Percentiles rank a stretch among this genome's conserved stretches.
phyloP scores from a whole-genome alignment of 345 rosid species.

The Euphorbia peplus region DNA sequence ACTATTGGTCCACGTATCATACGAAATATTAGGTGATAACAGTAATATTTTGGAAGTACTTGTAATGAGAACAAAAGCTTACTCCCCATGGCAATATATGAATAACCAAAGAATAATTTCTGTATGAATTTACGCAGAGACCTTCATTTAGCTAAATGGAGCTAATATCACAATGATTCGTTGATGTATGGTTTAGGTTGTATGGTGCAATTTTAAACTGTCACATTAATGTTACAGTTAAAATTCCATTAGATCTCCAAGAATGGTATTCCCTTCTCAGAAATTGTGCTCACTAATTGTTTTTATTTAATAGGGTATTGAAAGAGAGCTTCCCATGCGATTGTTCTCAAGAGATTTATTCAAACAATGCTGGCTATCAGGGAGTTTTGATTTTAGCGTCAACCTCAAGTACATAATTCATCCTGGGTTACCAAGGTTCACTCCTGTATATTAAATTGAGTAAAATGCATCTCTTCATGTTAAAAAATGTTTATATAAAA shows the following conservation, averaged over 20 bases:
- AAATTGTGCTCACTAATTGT: slow-evolving; percentile 22
- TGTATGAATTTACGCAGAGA: background rate
- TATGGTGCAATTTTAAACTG: background rate
- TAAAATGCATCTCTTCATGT: too few relatives aligned
- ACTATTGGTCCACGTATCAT: too few relatives aligned
- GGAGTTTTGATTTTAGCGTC: slow-evolving; percentile 84
- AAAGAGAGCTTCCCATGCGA: slow-evolving; percentile 43
- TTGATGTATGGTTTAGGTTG: background rate
- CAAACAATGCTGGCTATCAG: slow-evolving; percentile 88
- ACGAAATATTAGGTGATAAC: too few relatives aligned
- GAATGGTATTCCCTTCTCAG: slow-evolving; percentile 15
- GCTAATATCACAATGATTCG: background rate
- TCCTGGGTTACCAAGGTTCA: slow-evolving; percentile 76
- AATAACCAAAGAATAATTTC: background rate
- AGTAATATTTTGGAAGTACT: background rate
- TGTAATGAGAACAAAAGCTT: background rate
- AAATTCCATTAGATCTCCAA: slow-evolving; percentile 11
- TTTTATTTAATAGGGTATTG: slow-evolving; percentile 42
- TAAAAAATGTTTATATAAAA: too few relatives aligned
- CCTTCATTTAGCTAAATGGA: background rate
- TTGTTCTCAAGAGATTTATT: slow-evolving; percentile 80
- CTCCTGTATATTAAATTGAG: too few relatives aligned
- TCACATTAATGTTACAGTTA: background rate
- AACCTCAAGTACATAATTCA: slow-evolving; percentile 66
- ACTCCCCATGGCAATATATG: background rate